Conservation (phyloP, 192 early-diverging fungal genomes). For the Coemansia sp. region DNA sequence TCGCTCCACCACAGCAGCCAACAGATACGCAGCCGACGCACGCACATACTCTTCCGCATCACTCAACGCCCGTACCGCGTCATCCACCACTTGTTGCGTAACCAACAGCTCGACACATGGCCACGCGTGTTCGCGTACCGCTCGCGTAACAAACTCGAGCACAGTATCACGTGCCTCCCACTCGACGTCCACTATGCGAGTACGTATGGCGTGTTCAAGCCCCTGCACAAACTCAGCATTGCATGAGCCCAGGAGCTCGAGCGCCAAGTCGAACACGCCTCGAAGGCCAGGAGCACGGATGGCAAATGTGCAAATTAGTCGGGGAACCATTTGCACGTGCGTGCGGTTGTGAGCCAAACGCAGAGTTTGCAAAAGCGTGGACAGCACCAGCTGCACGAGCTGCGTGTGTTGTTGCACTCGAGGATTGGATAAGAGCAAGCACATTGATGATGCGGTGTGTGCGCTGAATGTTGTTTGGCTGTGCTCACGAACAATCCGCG, state of each 20-base stretch:
- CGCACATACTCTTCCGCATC: slow-evolving; percentile 52
- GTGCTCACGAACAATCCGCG: slow-evolving; percentile 35
- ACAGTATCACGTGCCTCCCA: slow-evolving; percentile 49
- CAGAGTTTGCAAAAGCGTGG: slow-evolving; percentile 14
- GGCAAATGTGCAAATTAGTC: slow-evolving; percentile 24
- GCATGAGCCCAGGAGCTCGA: slow-evolving; percentile 7
- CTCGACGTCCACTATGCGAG: slow-evolving; percentile 38
- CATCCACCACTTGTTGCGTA: slow-evolving; percentile 8
- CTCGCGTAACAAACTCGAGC: slow-evolving; percentile 28
- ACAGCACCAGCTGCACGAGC: slow-evolving; percentile 31
- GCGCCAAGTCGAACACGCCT: slow-evolving; percentile 23
- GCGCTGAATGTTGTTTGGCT: slow-evolving; percentile 15
- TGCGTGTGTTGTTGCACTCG: slow-evolving; percentile 18
- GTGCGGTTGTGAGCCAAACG: slow-evolving; percentile 5
- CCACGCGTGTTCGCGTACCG: slow-evolving; percentile 1
- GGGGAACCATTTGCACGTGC: slow-evolving; percentile 14
- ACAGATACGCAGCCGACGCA: slow-evolving; percentile 28
- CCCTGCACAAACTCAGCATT: neutral
- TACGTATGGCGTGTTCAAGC: slow-evolving; percentile 8
- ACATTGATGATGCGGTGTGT: slow-evolving; percentile 4
- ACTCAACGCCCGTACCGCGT: slow-evolving; percentile 13
- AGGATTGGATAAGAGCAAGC: slow-evolving; percentile 11
- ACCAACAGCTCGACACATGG: neutral
- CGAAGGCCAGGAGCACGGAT: slow-evolving; percentile 37
- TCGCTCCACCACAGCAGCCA: slow-evolving; percentile 12